Evolutionary conservation across 202 grass and related monocot genomes (phyloP), one percentile per base, ranked within the genome.

Genomic region (Bolboschoenoplectus hybrid): DNA sequence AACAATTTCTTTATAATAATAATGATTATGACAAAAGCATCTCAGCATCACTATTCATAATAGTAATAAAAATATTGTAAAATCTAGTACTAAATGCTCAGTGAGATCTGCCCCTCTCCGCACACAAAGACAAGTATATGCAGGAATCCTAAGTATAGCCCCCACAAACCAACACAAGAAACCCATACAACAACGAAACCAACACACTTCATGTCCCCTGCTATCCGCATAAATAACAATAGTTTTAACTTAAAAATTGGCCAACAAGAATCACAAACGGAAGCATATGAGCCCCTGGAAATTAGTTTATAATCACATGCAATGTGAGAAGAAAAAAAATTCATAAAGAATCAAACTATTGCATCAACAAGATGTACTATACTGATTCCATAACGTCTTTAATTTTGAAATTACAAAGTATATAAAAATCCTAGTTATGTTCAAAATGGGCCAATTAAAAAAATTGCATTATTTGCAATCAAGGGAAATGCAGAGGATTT

Each of bases 81-180:
- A 78, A 60, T 43, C 44, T 53, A n/a, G 14, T 79, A 58, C 20
- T 58, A 5, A 79, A 58, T 79, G 35, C 32, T 36, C 53, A 60
- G 52, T 79, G 52, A 79, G 75, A 79, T 79, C 74, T 60, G 34
- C 52, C 14, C 52, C 1, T 16, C 36, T 39, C 35, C 12, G 2
- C 52, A 43, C 14, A 82, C 58, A 66, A 82, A 50, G 63, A 82
- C 44, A 67, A 65, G 80, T 26, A 82, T 82, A 82, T 34, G 20
- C 80, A 82, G 80, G 60, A 67, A 82, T 82, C 62, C 81, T 58
- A 84, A 40, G 81, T 84, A 57, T 35, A 67, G 50, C 63, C 74
- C 81, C 81, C 41, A 66, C 43, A 82, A 82, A 82, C 64, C 62
- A 84, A 84, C 9, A 67, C 63, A 84, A 65, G 34, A 84, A 56